These are phyloP conservation scores for Saccharomycopsis hybrid DNA, from an alignment of 1,139 yeast species.

Conservation along the genomic window DNA sequence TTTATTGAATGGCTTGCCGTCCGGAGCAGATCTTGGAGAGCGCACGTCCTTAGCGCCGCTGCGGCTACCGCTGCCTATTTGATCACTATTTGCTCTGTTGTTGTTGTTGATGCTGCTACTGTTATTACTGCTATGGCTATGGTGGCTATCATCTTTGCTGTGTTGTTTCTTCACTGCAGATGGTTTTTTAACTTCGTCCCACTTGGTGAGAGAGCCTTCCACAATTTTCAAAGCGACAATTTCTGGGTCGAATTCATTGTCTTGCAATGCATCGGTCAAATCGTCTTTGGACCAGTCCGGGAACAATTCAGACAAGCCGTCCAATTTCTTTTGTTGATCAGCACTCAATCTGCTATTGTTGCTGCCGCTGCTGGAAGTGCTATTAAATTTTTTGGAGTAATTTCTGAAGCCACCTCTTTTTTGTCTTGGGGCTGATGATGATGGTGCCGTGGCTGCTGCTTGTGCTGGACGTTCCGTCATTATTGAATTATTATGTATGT, in stretches of 20 bases:
- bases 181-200: constrained; percentile 60
- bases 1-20: constrained; percentile 6
- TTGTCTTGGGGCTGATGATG: constrained; percentile 1
- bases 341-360: constrained; percentile 32
- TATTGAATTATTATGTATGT: neutral
- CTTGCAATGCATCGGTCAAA: constrained; percentile 65
- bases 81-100: constrained; percentile 21
- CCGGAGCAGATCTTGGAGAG: neutral
- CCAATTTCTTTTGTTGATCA: constrained; percentile 43
- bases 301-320: constrained; percentile 73
- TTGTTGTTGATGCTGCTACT: constrained; percentile 19
- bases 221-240: constrained; percentile 81
- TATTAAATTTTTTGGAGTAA: constrained; percentile 41
- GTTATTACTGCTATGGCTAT: constrained; percentile 14
- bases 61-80: neutral
- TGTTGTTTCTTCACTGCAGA: constrained; percentile 38
- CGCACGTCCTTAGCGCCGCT: too few species aligned
- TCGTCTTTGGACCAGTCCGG: constrained; percentile 95
- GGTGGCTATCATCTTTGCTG: constrained; percentile 22
- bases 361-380: too few species aligned
- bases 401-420: constrained; percentile 30
- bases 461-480: constrained; percentile 13
- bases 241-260: constrained; percentile 68
- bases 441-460: neutral
- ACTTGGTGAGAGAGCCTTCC: constrained; percentile 59